phyloP scores from a whole-genome alignment of 306 rosid species.

The Prunus mume region DNA sequence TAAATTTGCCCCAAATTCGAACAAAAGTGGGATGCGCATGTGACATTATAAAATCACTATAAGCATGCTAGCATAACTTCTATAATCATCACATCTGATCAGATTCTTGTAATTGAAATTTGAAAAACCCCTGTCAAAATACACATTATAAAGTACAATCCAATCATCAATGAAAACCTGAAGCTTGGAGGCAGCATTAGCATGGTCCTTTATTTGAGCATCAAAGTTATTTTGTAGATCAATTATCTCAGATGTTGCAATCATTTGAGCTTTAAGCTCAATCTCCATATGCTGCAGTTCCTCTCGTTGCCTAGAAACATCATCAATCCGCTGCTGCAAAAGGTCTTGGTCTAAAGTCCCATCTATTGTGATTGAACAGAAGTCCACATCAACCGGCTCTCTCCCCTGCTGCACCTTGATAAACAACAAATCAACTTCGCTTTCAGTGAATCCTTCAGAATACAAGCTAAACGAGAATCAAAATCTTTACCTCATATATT shows the following conservation, averaged over 20 bases:
- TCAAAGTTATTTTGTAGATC: conserved; percentile 66
- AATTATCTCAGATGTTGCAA: conserved; percentile 81
- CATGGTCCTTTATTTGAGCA: conserved; percentile 80
- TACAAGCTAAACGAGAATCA: conserved; percentile 18
- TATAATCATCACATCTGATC: background rate
- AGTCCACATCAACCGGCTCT: conserved; percentile 84
- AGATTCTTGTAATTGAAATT: background rate
- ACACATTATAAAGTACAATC: background rate
- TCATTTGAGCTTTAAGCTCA: conserved; percentile 74
- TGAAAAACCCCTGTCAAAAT: background rate
- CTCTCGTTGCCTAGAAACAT: conserved; percentile 70
- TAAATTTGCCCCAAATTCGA: background rate
- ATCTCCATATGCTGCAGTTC: conserved; percentile 74
- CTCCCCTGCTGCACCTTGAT: conserved; percentile 98
- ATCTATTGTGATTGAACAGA: conserved; percentile 78
- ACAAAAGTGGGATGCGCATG: background rate
- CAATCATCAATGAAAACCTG: conserved; percentile 46
- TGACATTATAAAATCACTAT: background rate
- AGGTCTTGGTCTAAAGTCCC: conserved; percentile 62
- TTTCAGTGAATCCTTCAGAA: conserved; percentile 29
- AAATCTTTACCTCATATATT: conserved; percentile 81
- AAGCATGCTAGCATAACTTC: background rate
- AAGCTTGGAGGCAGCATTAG: conserved; percentile 56
- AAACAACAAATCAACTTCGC: conserved; percentile 47
- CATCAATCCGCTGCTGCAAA: conserved; percentile 66